A percentile compares a stretch with the other conserved stretches of the same genome.
Conservation (phyloP, 805 yeast genomes). For the Ogataea paraovalis region DNA sequence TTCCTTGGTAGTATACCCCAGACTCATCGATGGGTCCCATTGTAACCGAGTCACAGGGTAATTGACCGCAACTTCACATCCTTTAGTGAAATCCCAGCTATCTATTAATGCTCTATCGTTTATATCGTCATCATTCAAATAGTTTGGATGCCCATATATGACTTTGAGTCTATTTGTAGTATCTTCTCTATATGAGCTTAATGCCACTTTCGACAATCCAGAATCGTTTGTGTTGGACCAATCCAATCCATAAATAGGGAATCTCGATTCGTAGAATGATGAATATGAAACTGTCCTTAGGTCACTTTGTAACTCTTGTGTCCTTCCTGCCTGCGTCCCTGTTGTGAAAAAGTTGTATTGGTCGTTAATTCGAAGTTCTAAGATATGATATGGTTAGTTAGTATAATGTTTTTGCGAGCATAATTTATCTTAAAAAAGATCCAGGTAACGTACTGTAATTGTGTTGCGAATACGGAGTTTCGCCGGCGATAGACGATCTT, state of each 20-base stretch:
- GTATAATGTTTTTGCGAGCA: not conserved
- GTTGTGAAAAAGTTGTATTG: conserved; percentile 4
- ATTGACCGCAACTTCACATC: conserved; percentile 50
- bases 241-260: conserved; percentile 49
- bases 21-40: conserved; percentile 58
- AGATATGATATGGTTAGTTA: not conserved
- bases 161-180: conserved; percentile 61
- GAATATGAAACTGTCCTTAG: conserved; percentile 13
- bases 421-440: too few relatives aligned
- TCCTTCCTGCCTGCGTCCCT: conserved; percentile 4
- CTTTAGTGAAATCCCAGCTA: conserved; percentile 41
- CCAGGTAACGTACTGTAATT: conserved; percentile 10
- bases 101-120: conserved; percentile 20
- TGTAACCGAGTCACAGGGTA: conserved; percentile 69
- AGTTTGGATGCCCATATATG: conserved; percentile 32
- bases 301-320: conserved; percentile 6
- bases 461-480: conserved; percentile 21
- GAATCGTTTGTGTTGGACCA: conserved; percentile 41
- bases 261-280: conserved; percentile 45
- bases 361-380: conserved; percentile 2
- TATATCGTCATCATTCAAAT: conserved; percentile 17
- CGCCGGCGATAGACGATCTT: conserved; percentile 28
- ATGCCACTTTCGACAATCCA: conserved; percentile 49
- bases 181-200: conserved; percentile 81
- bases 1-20: conserved; percentile 29